Evolutionary conservation across 768 basidiomycete genomes (phyloP).

Genomic region (Kwoniella heveanensis): DNA sequence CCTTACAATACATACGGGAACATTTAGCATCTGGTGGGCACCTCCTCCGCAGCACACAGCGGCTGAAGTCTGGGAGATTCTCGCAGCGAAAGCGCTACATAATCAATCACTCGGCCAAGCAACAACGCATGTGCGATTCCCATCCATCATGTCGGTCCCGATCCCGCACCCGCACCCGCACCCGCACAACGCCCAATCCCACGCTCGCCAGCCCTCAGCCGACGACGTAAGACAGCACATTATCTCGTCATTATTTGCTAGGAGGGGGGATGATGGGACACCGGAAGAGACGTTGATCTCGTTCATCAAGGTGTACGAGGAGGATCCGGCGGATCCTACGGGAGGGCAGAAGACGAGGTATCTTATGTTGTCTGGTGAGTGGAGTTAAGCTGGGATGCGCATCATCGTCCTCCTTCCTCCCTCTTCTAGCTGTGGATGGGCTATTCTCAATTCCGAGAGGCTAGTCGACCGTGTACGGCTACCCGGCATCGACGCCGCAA

Average conservation of each 20-base stretch:
- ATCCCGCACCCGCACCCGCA: no score
- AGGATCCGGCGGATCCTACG: conserved; percentile 67
- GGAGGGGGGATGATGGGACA: conserved; percentile 66
- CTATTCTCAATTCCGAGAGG: no score
- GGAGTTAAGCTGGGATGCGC: no score
- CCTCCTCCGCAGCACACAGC: no score
- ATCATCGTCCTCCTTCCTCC: conserved; percentile 37
- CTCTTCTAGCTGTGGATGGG: neutral
- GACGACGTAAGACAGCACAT: conserved; percentile 60
- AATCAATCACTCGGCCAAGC: no score
- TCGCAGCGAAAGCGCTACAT: no score
- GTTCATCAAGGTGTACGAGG: conserved; percentile 93
- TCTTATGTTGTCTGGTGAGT: conserved; percentile 83
- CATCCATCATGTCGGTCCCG: neutral
- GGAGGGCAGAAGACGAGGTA: conserved; percentile 76
- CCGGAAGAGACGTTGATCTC: conserved; percentile 79
- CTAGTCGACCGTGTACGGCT: no score
- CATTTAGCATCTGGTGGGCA: no score
- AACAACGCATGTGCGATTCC: no score
- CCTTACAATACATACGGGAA: no score
- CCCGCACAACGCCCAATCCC: neutral
- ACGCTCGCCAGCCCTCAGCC: conserved; percentile 14
- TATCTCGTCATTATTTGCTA: conserved; percentile 78
- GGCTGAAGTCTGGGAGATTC: no score
- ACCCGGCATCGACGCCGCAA: neutral